Evolutionary conservation across 495 filamentous ascomycete species (phyloP).

Genomic region (Daldinia bambusicola): DNA sequence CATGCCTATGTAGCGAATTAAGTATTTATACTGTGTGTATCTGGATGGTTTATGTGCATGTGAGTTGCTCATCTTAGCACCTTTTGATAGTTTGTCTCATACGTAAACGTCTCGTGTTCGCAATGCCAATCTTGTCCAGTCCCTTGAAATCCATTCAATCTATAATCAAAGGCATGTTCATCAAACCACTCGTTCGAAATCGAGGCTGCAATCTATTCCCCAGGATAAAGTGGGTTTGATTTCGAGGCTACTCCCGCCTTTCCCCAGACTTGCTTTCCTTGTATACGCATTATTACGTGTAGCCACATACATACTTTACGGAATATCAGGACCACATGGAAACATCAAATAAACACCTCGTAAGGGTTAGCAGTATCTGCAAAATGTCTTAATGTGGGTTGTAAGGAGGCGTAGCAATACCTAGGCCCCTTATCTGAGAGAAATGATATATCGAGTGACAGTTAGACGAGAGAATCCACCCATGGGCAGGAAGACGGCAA

Average conservation of each 20-base stretch:
- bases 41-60: background rate
- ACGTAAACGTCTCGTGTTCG: constrained; percentile 35
- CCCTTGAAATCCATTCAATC: background rate
- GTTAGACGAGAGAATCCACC: constrained; percentile 15
- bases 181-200: constrained; percentile 7
- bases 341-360: background rate
- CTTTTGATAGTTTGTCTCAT: constrained; percentile 6
- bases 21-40: constrained; percentile 24
- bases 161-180: background rate
- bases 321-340: constrained; percentile 6
- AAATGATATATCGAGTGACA: constrained; percentile 28
- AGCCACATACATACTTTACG: constrained; percentile 3
- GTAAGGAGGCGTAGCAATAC: constrained; percentile 12
- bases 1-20: constrained; percentile 6
- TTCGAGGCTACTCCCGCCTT: constrained; percentile 29
- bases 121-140: constrained; percentile 10
- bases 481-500: background rate
- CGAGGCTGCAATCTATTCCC: constrained; percentile 24
- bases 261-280: constrained; percentile 29
- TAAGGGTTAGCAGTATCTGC: constrained; percentile 1
- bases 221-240: constrained; percentile 22
- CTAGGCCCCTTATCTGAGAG: background rate
- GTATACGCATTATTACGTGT: constrained; percentile 1
- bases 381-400: constrained; percentile 1
- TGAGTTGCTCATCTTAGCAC: background rate